A percentile compares a stretch with the other conserved stretches of the same genome.
These are phyloP conservation scores for Homolaphlyctis polyrhiza DNA, from an alignment of 371 early-diverging fungal species.

Conservation along the genomic window DNA sequence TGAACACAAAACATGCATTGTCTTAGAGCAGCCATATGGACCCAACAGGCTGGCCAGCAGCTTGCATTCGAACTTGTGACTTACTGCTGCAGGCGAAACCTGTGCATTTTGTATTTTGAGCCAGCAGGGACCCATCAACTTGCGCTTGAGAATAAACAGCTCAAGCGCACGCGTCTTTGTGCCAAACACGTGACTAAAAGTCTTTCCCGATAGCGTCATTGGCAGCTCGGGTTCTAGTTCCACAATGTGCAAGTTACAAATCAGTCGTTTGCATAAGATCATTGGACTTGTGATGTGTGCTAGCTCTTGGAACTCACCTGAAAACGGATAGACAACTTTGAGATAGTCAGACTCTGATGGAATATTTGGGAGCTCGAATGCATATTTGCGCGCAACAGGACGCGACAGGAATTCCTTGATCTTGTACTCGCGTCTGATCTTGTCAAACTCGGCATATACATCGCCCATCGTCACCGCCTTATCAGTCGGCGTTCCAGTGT, in stretches of 20 bases:
- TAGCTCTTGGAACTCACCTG: slow-evolving; percentile 34
- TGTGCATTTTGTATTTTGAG: slow-evolving; percentile 56
- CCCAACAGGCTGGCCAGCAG: background rate
- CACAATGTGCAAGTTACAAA: too few species aligned
- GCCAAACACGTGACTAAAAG: slow-evolving; percentile 89
- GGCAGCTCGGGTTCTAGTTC: slow-evolving; percentile 66
- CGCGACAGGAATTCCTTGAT: slow-evolving; percentile 42
- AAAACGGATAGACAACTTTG: slow-evolving; percentile 78
- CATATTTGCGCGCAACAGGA: slow-evolving; percentile 79
- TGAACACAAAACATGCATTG: too few species aligned
- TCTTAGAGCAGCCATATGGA: too few species aligned
- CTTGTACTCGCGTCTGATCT: slow-evolving; percentile 45
- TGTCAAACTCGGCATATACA: slow-evolving; percentile 73
- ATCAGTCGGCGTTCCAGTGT: slow-evolving; percentile 48
- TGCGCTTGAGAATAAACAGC: slow-evolving; percentile 83
- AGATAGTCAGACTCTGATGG: slow-evolving; percentile 80
- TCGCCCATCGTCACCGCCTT: slow-evolving; percentile 55
- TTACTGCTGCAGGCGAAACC: slow-evolving; percentile 24
- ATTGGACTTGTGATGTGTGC: too few species aligned
- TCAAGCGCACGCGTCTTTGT: slow-evolving; percentile 86
- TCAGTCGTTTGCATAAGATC: too few species aligned
- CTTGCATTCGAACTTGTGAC: too few species aligned
- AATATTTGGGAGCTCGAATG: slow-evolving; percentile 83
- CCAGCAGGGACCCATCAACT: slow-evolving; percentile 98
- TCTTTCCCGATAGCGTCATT: slow-evolving; percentile 61